Percentiles rank a stretch among this genome's conserved stretches.
Conservation (phyloP, 306 rosid species). For the Gleditsia sinensis region DNA sequence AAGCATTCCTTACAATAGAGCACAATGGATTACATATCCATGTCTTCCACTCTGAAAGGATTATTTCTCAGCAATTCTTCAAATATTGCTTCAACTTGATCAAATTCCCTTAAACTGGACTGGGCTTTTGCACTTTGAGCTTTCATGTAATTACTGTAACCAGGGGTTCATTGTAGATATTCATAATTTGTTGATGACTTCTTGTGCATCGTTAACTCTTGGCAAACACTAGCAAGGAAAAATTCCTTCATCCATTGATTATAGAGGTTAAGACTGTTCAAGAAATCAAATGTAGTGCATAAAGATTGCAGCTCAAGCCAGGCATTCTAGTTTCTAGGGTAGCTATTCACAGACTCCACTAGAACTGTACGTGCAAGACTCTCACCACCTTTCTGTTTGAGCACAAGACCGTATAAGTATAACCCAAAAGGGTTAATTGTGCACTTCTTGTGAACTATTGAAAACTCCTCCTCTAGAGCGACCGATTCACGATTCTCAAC, state of each 20-base stretch:
- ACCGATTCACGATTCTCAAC: constrained; percentile 73
- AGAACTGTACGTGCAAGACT: constrained; percentile 80
- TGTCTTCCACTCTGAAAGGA: constrained; percentile 94
- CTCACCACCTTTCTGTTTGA: constrained; percentile 85
- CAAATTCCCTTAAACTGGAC: constrained; percentile 92
- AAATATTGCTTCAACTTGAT: constrained; percentile 90
- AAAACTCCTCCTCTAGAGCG: constrained; percentile 84
- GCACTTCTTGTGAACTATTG: constrained; percentile 73
- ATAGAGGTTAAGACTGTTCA: constrained; percentile 79
- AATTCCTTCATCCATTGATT: constrained; percentile 99
- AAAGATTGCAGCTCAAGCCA: constrained; percentile 92
- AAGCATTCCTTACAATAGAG: constrained; percentile 87
- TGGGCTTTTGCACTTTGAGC: constrained; percentile 92
- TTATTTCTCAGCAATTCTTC: constrained; percentile 92
- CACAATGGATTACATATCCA: constrained; percentile 99
- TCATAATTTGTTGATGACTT: constrained; percentile 77
- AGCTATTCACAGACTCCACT: constrained; percentile 88
- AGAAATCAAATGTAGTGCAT: constrained; percentile 67
- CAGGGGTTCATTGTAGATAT: constrained; percentile 69
- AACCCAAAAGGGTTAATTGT: constrained; percentile 81
- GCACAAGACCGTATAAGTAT: constrained; percentile 87
- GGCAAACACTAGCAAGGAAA: constrained; percentile 86
- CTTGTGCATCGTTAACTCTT: constrained; percentile 86
- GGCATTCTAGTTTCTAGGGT: constrained; percentile 99
- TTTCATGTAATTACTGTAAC: constrained; percentile 83